Evolutionary conservation across 2,329 filamentous ascomycete species (phyloP).

Genomic region (Scytalidium sp.): DNA sequence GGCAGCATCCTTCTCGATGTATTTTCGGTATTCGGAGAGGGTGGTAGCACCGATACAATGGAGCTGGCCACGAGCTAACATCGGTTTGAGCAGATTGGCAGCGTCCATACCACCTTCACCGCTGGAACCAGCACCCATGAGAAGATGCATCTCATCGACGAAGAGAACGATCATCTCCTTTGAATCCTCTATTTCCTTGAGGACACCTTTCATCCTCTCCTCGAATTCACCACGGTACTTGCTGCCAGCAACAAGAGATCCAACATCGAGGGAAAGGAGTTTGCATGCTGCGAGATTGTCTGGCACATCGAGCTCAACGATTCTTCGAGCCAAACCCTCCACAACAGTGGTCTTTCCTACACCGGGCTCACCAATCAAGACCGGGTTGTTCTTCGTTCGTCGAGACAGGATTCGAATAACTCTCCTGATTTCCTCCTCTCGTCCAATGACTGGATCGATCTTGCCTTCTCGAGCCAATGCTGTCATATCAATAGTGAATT

Average conservation of each 20-base stretch:
- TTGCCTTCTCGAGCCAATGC: constrained; percentile 94
- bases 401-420: constrained; percentile 89
- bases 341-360: constrained; percentile 98
- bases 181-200: constrained; percentile 93
- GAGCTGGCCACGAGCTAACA: constrained; percentile 93
- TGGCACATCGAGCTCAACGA: constrained; percentile 94
- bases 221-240: constrained; percentile 99
- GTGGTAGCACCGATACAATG: constrained; percentile 99
- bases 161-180: constrained; percentile 98
- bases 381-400: constrained; percentile 97
- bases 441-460: constrained; percentile 93
- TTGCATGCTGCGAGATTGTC: constrained; percentile 93
- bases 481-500: constrained; percentile 99
- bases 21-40: constrained; percentile 92
- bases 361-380: constrained; percentile 95
- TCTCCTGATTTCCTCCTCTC: constrained; percentile 91
- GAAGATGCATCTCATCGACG: constrained; percentile 96
- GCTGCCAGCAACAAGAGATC: constrained; percentile 91
- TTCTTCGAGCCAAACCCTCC: constrained; percentile 90
- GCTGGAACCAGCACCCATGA: constrained; percentile 94
- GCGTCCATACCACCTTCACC: constrained; percentile 99
- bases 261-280: constrained; percentile 91
- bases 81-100: constrained; percentile 94
- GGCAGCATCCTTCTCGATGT: constrained; percentile 97
- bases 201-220: constrained; percentile 97